A percentile compares a stretch with the other conserved stretches of the same genome.
These are phyloP conservation scores for Kernera saxatilis DNA, from an alignment of 345 rosid genomes.

Conservation along the genomic window DNA sequence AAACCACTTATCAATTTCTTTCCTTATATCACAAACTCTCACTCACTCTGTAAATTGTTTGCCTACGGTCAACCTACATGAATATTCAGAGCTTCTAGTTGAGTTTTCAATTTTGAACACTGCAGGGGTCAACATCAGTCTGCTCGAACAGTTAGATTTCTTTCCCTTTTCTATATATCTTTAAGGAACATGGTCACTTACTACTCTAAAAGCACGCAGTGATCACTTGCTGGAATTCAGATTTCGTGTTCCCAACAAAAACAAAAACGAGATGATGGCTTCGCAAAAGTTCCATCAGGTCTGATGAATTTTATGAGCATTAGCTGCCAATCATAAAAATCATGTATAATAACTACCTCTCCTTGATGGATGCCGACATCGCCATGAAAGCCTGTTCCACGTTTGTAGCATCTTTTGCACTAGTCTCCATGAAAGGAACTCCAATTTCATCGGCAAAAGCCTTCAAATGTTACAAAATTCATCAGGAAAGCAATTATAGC, in stretches of 20 bases:
- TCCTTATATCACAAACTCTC: background rate
- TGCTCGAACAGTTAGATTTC: background rate
- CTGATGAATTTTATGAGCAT: background rate
- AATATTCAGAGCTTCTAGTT: background rate
- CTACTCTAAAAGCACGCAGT: background rate
- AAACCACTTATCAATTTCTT: background rate
- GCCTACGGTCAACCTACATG: background rate
- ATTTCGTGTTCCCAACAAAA: background rate
- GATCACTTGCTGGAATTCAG: background rate
- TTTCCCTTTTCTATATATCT: background rate
- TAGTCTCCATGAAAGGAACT: conserved; percentile 73
- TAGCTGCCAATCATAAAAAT: background rate
- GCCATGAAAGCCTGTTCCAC: conserved; percentile 84
- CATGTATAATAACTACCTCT: conserved; percentile 38
- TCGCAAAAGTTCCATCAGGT: background rate
- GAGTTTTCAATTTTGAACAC: background rate
- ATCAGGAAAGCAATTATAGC: background rate
- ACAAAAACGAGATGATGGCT: background rate
- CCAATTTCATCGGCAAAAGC: conserved; percentile 81
- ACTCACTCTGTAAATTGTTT: background rate
- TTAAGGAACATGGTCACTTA: background rate
- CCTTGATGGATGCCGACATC: conserved; percentile 70
- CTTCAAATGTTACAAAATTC: conserved; percentile 18
- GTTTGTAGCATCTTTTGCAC: conserved; percentile 70
- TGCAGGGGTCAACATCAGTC: background rate